These are phyloP conservation scores for Fusarium denticulatum DNA, from an alignment of 2,329 filamentous ascomycete species.

Conservation along the genomic window DNA sequence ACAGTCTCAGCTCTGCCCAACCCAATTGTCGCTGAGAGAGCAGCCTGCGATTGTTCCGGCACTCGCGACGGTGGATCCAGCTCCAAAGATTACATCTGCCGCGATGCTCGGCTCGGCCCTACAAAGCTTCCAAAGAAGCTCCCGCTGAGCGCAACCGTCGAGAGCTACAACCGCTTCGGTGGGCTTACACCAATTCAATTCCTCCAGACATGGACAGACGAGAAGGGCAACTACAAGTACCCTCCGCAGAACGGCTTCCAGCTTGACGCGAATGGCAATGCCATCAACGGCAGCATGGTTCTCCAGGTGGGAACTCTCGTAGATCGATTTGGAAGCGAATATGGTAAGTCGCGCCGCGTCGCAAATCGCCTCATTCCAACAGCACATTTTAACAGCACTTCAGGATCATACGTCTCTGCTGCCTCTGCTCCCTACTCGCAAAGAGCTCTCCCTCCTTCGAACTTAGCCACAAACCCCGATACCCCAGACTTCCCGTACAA, in stretches of 20 bases:
- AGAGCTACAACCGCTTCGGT: slow-evolving; percentile 52
- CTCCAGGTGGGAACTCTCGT: slow-evolving; percentile 54
- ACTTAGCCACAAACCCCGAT: slow-evolving; percentile 50
- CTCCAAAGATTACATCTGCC: slow-evolving; percentile 47
- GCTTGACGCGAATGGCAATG: slow-evolving; percentile 45
- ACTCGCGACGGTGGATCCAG: slow-evolving; percentile 28
- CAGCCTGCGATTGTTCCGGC: slow-evolving; percentile 37
- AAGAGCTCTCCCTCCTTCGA: slow-evolving; percentile 57
- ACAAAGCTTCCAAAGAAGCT: slow-evolving; percentile 47
- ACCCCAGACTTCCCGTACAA: slow-evolving; percentile 54
- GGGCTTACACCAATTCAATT: slow-evolving; percentile 54
- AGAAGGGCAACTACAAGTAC: slow-evolving; percentile 46
- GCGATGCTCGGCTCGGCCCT: slow-evolving; percentile 52
- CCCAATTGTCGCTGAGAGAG: neutral
- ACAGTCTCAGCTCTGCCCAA: slow-evolving; percentile 24
- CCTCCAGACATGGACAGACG: slow-evolving; percentile 48
- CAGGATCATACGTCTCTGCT: slow-evolving; percentile 52
- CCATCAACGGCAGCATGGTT: slow-evolving; percentile 54
- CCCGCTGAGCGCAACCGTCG: slow-evolving; percentile 45
- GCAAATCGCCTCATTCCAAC: no score
- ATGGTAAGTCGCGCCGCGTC: slow-evolving; percentile 46
- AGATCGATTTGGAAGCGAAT: slow-evolving; percentile 60
- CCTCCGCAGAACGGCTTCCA: slow-evolving; percentile 55
- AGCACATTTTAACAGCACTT: neutral
- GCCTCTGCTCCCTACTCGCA: slow-evolving; percentile 58